These are phyloP conservation scores for Mortierella sp. DNA, from an alignment of 371 early-diverging fungal genomes.

Conservation along the genomic window DNA sequence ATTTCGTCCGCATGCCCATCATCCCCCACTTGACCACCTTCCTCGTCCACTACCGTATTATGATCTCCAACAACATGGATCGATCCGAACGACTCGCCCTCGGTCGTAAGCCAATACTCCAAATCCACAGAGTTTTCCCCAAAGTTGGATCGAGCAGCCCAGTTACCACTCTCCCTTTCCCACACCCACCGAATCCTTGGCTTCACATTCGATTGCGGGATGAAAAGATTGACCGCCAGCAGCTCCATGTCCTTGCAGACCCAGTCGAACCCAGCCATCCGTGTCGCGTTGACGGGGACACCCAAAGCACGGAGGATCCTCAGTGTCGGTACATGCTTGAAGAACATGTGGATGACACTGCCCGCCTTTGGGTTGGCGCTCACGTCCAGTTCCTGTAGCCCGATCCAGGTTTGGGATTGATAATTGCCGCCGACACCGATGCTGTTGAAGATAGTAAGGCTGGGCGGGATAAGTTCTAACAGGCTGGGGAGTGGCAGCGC, in stretches of 20 bases:
- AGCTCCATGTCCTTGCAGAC: slow-evolving; percentile 25
- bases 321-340: slow-evolving; percentile 15
- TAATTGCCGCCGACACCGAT: no score
- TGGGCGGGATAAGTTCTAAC: no score
- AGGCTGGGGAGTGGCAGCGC: no score
- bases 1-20: background rate
- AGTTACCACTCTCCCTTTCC: background rate
- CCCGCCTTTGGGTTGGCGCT: background rate
- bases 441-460: background rate
- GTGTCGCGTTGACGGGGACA: slow-evolving; percentile 23
- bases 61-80: background rate
- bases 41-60: background rate
- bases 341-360: background rate
- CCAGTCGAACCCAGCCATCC: slow-evolving; percentile 29
- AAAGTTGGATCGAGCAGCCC: background rate
- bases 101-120: background rate
- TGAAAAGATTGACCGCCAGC: slow-evolving; percentile 16
- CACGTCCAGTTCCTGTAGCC: slow-evolving; percentile 21
- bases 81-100: background rate
- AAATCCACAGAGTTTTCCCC: background rate
- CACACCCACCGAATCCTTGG: slow-evolving; percentile 1
- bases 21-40: background rate
- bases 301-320: slow-evolving; percentile 17
- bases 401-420: no score
- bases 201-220: slow-evolving; percentile 1